Percentiles rank a stretch among this genome's conserved stretches.
Conservation (phyloP, 2,329 filamentous ascomycete genomes). For the Fulvia fulva region DNA sequence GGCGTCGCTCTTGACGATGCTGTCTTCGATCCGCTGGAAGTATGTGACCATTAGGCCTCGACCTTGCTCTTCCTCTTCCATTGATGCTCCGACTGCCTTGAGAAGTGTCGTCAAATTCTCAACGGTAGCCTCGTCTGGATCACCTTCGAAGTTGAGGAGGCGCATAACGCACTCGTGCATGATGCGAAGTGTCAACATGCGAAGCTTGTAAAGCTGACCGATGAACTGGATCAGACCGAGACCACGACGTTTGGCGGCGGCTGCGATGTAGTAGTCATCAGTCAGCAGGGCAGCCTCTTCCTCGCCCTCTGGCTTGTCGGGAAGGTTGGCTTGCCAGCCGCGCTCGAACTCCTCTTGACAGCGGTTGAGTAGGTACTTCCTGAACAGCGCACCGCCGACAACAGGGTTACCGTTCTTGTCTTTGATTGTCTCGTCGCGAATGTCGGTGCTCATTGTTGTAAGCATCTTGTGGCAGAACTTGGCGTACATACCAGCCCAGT, state of each 20-base stretch:
- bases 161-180: slow-evolving; percentile 99
- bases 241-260: slow-evolving; percentile 91
- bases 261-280: slow-evolving; percentile 92
- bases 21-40: slow-evolving; percentile 80
- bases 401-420: slow-evolving; percentile 88
- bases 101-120: slow-evolving; percentile 93
- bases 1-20: slow-evolving; percentile 69
- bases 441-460: slow-evolving; percentile 88
- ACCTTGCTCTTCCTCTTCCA: slow-evolving; percentile 76
- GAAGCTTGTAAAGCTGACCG: slow-evolving; percentile 96
- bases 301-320: slow-evolving; percentile 69
- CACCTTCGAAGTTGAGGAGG: slow-evolving; percentile 88
- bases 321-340: slow-evolving; percentile 88
- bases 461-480: slow-evolving; percentile 98
- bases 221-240: slow-evolving; percentile 99
- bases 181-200: slow-evolving; percentile 97
- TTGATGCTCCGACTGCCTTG: slow-evolving; percentile 81
- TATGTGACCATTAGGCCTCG: slow-evolving; percentile 86
- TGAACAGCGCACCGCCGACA: slow-evolving; percentile 88
- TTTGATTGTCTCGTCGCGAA: slow-evolving; percentile 89
- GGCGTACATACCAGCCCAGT: slow-evolving; percentile 98
- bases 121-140: slow-evolving; percentile 92
- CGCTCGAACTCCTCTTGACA: slow-evolving; percentile 99
- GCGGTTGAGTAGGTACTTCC: slow-evolving; percentile 96
- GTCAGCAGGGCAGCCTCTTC: slow-evolving; percentile 79